These are phyloP conservation scores for grape (Vitis vinifera) DNA, from an alignment of 164 flowering plant genomes.

Conservation along the genomic window ASM3070453v1 NC_081818.1:27184501-27185000, in stretches of 20 bases:
- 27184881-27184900: background rate
- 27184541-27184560: no score
- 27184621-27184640: no score
- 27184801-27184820: conserved; percentile 4
- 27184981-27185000: background rate
- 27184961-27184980: conserved; percentile 10
- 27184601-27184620: no score
- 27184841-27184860: conserved; percentile 14
- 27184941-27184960: background rate
- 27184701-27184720: background rate
- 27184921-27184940: background rate
- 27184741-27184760: conserved; percentile 9
- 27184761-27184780: conserved; percentile 11
- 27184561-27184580: no score
- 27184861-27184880: conserved; percentile 10
- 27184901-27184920: background rate
- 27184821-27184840: conserved; percentile 15
- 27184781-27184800: conserved; percentile 4
- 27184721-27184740: conserved; percentile 1
- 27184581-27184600: no score
- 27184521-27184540: no score
- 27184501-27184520: no score
- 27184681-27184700: no score
- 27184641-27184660: background rate
- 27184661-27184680: no score